Evolutionary conservation across 1,139 yeast species (phyloP).

Genomic region (Trichomonascaceae sp.): DNA sequence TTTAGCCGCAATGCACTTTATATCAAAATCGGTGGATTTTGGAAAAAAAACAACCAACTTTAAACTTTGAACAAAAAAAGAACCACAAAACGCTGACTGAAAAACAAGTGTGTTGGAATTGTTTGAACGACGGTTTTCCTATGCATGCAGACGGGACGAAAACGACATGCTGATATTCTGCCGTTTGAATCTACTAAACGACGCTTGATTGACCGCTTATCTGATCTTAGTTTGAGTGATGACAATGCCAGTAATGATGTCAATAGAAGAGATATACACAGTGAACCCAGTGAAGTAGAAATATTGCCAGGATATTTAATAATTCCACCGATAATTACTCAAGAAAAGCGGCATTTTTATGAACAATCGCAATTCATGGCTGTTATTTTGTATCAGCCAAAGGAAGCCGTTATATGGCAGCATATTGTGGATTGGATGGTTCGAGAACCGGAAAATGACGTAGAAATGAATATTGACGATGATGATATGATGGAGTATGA

Average conservation of each 20-base stretch:
- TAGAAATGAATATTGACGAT: slow-evolving; percentile 1
- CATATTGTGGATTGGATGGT: slow-evolving; percentile 2
- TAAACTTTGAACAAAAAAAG: not conserved
- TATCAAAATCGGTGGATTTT: not conserved
- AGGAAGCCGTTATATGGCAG: slow-evolving; percentile 4
- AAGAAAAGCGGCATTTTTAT: slow-evolving; percentile 14
- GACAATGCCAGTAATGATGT: not conserved
- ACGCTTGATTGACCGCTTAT: slow-evolving; percentile 10
- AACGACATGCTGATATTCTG: slow-evolving; percentile 5
- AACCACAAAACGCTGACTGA: not conserved
- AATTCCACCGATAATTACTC: slow-evolving; percentile 16
- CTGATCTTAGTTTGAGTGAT: slow-evolving; percentile 7
- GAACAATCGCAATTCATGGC: slow-evolving; percentile 10
- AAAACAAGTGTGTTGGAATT: not conserved
- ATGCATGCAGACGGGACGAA: not conserved
- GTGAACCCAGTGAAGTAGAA: not conserved
- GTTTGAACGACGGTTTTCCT: not conserved
- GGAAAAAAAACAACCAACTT: not conserved
- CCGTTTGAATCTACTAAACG: slow-evolving; percentile 8
- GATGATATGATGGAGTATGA: slow-evolving; percentile 1
- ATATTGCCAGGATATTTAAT: slow-evolving; percentile 15
- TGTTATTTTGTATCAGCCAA: slow-evolving; percentile 3
- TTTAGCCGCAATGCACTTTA: slow-evolving; percentile 10
- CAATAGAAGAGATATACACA: not conserved
- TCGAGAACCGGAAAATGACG: not conserved